phyloP scores from a whole-genome alignment of 2,329 filamentous ascomycete genomes.

The Coniella lustricola region DNA sequence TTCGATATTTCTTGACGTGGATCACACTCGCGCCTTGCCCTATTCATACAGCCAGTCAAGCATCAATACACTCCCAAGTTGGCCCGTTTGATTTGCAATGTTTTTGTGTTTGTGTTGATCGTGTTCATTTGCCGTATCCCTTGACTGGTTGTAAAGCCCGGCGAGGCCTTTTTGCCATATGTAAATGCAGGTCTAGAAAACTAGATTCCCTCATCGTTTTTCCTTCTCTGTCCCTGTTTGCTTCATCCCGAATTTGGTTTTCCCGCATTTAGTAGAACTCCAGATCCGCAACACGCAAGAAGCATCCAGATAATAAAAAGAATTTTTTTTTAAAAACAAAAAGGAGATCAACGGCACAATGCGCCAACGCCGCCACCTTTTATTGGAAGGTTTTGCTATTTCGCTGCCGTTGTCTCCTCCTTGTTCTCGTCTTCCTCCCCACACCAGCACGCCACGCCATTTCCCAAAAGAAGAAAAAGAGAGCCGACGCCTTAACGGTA shows the following conservation, averaged over 20 bases:
- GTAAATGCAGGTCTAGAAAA: conserved; percentile 39
- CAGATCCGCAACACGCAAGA: conserved; percentile 23
- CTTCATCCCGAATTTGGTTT: conserved; percentile 16
- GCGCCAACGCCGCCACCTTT: conserved; percentile 11
- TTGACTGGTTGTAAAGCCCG: conserved; percentile 38
- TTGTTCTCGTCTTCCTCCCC: conserved; percentile 11
- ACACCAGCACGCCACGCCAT: conserved; percentile 19
- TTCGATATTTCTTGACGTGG: not conserved
- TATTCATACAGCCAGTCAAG: not conserved
- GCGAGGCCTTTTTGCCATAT: conserved; percentile 33
- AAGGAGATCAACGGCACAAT: conserved; percentile 8
- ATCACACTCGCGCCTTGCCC: not conserved
- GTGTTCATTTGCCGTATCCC: conserved; percentile 44
- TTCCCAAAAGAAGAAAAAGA: conserved; percentile 4
- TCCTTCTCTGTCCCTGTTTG: not conserved
- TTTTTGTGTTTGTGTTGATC: no score
- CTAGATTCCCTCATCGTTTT: conserved; percentile 29
- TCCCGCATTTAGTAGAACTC: conserved; percentile 15
- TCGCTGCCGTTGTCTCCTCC: not conserved
- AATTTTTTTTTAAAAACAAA: no score
- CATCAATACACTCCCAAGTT: not conserved
- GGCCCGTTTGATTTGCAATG: conserved; percentile 24
- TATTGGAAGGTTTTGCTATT: conserved; percentile 7
- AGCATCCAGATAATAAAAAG: conserved; percentile 7
- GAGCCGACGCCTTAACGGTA: conserved; percentile 68